Conservation (phyloP, 2,329 filamentous ascomycete genomes). For the Verruconis gallopava region DNA sequence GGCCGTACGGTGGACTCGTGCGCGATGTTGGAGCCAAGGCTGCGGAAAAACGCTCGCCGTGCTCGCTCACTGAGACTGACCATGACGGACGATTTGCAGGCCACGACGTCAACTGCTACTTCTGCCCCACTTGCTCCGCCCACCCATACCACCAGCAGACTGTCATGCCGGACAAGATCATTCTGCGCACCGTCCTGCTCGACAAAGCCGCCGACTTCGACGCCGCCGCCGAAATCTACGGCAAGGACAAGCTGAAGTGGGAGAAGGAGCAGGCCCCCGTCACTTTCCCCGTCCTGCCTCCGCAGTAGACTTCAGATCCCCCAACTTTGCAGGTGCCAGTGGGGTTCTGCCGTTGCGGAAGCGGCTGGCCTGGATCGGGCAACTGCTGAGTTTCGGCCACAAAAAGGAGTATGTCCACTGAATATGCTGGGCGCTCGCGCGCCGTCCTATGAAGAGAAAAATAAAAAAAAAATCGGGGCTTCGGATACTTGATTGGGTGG, state of each 20-base stretch:
- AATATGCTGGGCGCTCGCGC: too few relatives aligned
- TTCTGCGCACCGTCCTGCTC: conserved; percentile 39
- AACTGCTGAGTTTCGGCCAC: too few relatives aligned
- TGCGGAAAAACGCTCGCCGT: neutral
- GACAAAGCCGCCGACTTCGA: conserved; percentile 34
- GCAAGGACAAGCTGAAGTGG: conserved; percentile 39
- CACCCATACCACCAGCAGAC: conserved; percentile 41
- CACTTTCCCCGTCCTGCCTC: conserved; percentile 20
- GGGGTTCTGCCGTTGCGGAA: neutral
- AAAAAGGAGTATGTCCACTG: too few relatives aligned
- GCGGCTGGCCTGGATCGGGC: too few relatives aligned
- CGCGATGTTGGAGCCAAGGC: neutral
- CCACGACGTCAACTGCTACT: conserved; percentile 44
- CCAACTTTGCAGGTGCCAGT: neutral
- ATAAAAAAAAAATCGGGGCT: too few relatives aligned
- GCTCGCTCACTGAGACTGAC: neutral
- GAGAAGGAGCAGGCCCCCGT: conserved; percentile 39
- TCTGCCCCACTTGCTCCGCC: conserved; percentile 37
- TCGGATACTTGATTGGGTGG: too few relatives aligned
- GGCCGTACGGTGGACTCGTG: too few relatives aligned
- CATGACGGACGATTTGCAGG: conserved; percentile 21
- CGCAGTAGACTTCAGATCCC: conserved; percentile 1
- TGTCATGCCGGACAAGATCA: conserved; percentile 37
- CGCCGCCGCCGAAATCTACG: conserved; percentile 41
- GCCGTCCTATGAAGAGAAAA: too few relatives aligned